Evolutionary conservation across 768 basidiomycete species (phyloP), one percentile per base, ranked within the genome.

Genomic region (Mycena metata): DNA sequence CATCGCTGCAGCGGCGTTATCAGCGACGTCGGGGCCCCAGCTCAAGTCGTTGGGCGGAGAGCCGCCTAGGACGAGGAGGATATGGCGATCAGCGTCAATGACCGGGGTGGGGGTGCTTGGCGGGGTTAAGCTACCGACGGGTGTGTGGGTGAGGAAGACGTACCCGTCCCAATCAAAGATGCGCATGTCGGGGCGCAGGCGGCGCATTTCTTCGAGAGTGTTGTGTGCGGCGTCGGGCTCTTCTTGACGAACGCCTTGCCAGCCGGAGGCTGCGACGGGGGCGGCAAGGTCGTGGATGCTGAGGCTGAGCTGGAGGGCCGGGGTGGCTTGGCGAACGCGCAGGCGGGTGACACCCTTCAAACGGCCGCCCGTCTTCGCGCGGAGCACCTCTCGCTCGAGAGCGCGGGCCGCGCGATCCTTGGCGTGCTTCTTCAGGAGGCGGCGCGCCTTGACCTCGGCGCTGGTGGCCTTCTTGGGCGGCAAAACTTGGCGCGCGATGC

Each of bases 161-260:
- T 23, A 50, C 60, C 47, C 60, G 1, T 49, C 3, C 60, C 36
- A 61, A 16, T 47, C 30, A 9, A 39, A 26, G 3, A 61, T 36
- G 21, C 26, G 17, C 23, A 49, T 36, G 13, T 36, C 50, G 5
- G 47, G 47, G 24, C 33, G 16, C n/a, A 16, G 5, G 21, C 4
- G 39, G 8, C 6, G 17, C 9, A 49, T 10, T 30, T 51, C 60
- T 12, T 50, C 35, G 5, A 61, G 12, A 10, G 7, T 21, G 21
- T 41, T n/a, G n/a, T 46, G 46, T 5, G 33, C n/a, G 21, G 45
- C 33, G n/a, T 60, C 41, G n/a, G 47, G 47, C 50, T 61, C 60
- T 5, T 5, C 12, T 11, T 61, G 46, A 23, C 49, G 47, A 10
- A 51, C 9, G 3, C 36, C 60, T 39, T 24, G 23, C 60, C 60